phyloP scores from a whole-genome alignment of 176 grass and related monocot species.

The Neostapfia colusana region DNA sequence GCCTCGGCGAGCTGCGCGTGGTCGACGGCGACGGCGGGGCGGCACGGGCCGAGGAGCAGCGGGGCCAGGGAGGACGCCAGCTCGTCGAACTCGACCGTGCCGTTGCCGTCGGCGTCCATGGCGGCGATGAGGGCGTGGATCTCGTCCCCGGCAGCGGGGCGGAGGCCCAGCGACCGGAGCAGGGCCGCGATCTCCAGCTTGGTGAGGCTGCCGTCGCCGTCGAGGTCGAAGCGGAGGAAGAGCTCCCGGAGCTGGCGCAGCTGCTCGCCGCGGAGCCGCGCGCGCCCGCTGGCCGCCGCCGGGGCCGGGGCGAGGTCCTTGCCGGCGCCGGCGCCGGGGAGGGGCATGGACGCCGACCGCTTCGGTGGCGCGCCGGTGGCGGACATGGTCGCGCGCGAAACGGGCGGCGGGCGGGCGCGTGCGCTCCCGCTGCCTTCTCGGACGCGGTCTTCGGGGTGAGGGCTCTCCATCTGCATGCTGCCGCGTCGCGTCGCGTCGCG shows the following conservation, averaged over 20 bases:
- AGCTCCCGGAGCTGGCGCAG: conserved; percentile 55
- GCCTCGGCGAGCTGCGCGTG: conserved; percentile 61
- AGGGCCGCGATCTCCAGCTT: conserved; percentile 59
- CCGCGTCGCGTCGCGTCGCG: neutral
- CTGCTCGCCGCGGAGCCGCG: conserved; percentile 53
- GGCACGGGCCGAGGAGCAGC: conserved; percentile 51
- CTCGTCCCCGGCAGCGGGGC: conserved; percentile 49
- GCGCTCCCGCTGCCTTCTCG: conserved; percentile 25
- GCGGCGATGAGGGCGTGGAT: conserved; percentile 55
- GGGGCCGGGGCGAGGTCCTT: conserved; percentile 17
- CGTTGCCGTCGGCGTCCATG: conserved; percentile 60
- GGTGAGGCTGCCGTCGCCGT: conserved; percentile 62
- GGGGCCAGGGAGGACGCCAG: conserved; percentile 47
- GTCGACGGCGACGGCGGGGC: conserved; percentile 51
- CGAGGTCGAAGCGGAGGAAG: conserved; percentile 59
- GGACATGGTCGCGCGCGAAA: conserved; percentile 10
- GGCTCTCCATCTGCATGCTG: conserved; percentile 25
- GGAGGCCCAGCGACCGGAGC: conserved; percentile 53
- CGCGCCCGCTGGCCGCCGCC: neutral
- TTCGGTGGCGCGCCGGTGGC: conserved; percentile 5
- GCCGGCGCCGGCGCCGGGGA: neutral
- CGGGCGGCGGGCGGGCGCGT: neutral
- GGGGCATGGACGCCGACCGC: conserved; percentile 41
- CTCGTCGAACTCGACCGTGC: conserved; percentile 64
- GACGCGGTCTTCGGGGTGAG: conserved; percentile 37